Conservation (phyloP, 2,329 filamentous ascomycete genomes). For the Plenodomus tracheiphilus region DNA sequence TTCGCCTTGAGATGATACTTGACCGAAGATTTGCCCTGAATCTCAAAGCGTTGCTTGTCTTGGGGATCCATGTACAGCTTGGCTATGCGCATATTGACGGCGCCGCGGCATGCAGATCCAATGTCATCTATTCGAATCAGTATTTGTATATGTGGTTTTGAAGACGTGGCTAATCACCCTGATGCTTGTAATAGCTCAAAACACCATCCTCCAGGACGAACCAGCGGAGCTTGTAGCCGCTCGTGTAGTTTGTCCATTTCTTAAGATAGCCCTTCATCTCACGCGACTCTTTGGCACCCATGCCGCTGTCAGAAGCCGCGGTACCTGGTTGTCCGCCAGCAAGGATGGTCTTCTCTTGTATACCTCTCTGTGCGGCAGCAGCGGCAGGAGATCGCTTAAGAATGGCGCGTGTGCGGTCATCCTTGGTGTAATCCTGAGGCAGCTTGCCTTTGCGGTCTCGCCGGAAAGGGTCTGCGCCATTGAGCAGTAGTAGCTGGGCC, state of each 20-base stretch:
- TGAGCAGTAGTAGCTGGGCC: slow-evolving; percentile 86
- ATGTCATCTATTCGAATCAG: slow-evolving; percentile 69
- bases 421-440: slow-evolving; percentile 93
- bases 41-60: slow-evolving; percentile 97
- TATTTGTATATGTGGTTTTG: background rate
- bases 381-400: slow-evolving; percentile 94
- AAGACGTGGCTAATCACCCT: slow-evolving; percentile 53
- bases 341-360: slow-evolving; percentile 95
- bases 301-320: slow-evolving; percentile 60
- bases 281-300: slow-evolving; percentile 80
- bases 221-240: slow-evolving; percentile 95
- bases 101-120: slow-evolving; percentile 91
- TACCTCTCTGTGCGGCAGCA: slow-evolving; percentile 88
- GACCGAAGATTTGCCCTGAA: slow-evolving; percentile 96
- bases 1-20: slow-evolving; percentile 98
- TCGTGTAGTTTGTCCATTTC: slow-evolving; percentile 99
- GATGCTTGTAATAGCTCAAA: slow-evolving; percentile 98
- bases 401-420: slow-evolving; percentile 84
- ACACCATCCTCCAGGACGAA: slow-evolving; percentile 98
- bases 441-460: slow-evolving; percentile 94
- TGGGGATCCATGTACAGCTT: slow-evolving; percentile 93
- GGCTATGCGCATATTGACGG: slow-evolving; percentile 98
- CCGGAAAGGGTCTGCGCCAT: slow-evolving; percentile 94
- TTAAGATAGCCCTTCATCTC: slow-evolving; percentile 99
- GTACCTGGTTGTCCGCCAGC: slow-evolving; percentile 68